These are phyloP conservation scores for Fusarium tanahbumbuense DNA, from an alignment of 2,329 filamentous ascomycete species.

Conservation along the genomic window DNA sequence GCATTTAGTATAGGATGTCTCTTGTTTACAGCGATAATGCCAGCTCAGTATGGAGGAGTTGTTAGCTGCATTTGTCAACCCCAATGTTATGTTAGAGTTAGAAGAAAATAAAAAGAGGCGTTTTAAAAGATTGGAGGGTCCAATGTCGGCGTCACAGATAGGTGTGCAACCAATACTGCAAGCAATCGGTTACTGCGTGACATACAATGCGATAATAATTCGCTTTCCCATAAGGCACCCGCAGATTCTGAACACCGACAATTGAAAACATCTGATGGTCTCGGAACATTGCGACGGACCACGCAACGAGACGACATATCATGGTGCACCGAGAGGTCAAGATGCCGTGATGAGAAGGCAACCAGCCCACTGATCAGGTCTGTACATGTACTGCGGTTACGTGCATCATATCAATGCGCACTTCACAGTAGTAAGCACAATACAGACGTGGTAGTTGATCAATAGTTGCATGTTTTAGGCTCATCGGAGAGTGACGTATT, in stretches of 20 bases:
- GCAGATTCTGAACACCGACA: background rate
- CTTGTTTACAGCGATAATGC: slow-evolving; percentile 25
- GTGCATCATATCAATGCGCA: slow-evolving; percentile 7
- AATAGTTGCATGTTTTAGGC: background rate
- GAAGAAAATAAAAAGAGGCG: slow-evolving; percentile 26
- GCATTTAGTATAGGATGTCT: slow-evolving; percentile 22
- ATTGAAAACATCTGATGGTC: background rate
- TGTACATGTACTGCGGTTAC: slow-evolving; percentile 32
- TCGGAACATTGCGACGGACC: slow-evolving; percentile 18
- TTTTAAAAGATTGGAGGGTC: slow-evolving; percentile 33
- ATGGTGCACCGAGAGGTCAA: background rate
- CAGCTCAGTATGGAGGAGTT: slow-evolving; percentile 17
- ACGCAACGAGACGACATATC: background rate
- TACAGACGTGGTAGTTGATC: background rate
- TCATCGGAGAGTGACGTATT: slow-evolving; percentile 9
- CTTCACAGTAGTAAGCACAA: background rate
- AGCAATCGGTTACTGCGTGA: slow-evolving; percentile 16
- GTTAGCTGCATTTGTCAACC: slow-evolving; percentile 18
- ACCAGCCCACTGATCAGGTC: slow-evolving; percentile 22
- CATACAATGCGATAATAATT: slow-evolving; percentile 19
- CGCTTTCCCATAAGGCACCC: slow-evolving; percentile 7
- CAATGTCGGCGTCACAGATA: slow-evolving; percentile 19
- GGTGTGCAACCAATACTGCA: slow-evolving; percentile 12
- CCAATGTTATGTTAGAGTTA: background rate
- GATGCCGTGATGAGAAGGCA: background rate